Conservation (phyloP, 2,329 filamentous ascomycete genomes). For the Fusarium udum region DNA sequence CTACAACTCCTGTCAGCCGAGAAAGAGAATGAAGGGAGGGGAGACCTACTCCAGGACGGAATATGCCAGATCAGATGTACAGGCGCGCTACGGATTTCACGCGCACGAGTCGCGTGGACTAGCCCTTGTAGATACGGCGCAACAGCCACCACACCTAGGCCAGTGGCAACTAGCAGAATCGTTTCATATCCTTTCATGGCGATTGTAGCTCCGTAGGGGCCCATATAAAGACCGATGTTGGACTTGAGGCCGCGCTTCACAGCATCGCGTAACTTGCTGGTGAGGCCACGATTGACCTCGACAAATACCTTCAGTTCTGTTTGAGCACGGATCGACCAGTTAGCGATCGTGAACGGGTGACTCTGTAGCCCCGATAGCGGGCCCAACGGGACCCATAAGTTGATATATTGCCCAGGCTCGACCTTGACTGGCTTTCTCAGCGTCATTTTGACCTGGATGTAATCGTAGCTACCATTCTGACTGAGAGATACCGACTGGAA, state of each 20-base stretch:
- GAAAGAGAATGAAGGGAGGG: background rate
- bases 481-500: background rate
- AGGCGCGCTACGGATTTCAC: background rate
- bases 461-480: background rate
- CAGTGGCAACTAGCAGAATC: conserved; percentile 8
- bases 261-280: background rate
- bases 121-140: conserved; percentile 7
- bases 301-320: conserved; percentile 5
- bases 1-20: background rate
- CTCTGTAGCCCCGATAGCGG: conserved; percentile 1
- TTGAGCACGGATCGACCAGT: background rate
- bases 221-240: background rate
- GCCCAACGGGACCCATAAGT: conserved; percentile 2
- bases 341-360: conserved; percentile 8
- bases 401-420: conserved; percentile 16
- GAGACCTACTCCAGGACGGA: conserved; percentile 1
- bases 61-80: conserved; percentile 16
- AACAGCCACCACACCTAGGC: conserved; percentile 9
- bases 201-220: conserved; percentile 4
- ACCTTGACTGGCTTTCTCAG: background rate
- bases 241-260: background rate
- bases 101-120: background rate
- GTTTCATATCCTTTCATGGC: conserved; percentile 1
- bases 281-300: background rate
- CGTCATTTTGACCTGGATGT: background rate